phyloP scores from a whole-genome alignment of 2,329 filamentous ascomycete genomes.

The Lasiodiplodia gonubiensis region DNA sequence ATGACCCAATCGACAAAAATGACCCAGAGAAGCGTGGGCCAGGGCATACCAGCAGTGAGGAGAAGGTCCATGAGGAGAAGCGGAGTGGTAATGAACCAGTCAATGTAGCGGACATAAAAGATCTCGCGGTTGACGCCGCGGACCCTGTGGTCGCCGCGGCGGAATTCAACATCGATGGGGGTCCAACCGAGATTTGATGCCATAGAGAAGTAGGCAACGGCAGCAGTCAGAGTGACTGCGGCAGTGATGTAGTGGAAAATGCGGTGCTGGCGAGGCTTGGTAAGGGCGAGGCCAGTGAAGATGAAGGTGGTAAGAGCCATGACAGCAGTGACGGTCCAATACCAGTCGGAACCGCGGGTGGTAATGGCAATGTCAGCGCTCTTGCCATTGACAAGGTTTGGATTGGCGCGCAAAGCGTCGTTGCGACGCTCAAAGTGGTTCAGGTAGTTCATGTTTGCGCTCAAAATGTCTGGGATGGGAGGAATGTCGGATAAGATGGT shows the following conservation, averaged over 20 bases:
- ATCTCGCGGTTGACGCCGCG: conserved; percentile 64
- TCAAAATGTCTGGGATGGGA: background rate
- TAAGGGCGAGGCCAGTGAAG: conserved; percentile 60
- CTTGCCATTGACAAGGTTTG: conserved; percentile 52
- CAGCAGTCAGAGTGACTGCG: conserved; percentile 62
- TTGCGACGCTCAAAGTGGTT: conserved; percentile 42
- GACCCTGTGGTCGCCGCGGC: conserved; percentile 51
- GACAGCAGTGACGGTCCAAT: conserved; percentile 65
- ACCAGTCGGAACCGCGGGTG: conserved; percentile 65
- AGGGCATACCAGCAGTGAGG: conserved; percentile 68
- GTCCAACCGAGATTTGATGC: conserved; percentile 69
- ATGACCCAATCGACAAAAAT: conserved; percentile 69
- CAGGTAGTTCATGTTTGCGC: background rate
- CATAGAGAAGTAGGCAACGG: conserved; percentile 71
- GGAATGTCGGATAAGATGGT: background rate
- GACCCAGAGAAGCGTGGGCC: conserved; percentile 66
- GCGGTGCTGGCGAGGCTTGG: conserved; percentile 61
- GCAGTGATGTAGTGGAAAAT: conserved; percentile 70
- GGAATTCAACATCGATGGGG: conserved; percentile 67
- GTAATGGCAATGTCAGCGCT: conserved; percentile 64
- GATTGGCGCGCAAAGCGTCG: conserved; percentile 54
- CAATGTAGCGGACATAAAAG: conserved; percentile 71
- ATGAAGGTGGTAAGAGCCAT: conserved; percentile 62
- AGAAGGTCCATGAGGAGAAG: conserved; percentile 67
- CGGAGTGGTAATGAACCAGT: conserved; percentile 69